Evolutionary conservation across 208 protist species (phyloP), one percentile per base, ranked within the genome.

Genomic region (Leishmania amazonensis): DNA sequence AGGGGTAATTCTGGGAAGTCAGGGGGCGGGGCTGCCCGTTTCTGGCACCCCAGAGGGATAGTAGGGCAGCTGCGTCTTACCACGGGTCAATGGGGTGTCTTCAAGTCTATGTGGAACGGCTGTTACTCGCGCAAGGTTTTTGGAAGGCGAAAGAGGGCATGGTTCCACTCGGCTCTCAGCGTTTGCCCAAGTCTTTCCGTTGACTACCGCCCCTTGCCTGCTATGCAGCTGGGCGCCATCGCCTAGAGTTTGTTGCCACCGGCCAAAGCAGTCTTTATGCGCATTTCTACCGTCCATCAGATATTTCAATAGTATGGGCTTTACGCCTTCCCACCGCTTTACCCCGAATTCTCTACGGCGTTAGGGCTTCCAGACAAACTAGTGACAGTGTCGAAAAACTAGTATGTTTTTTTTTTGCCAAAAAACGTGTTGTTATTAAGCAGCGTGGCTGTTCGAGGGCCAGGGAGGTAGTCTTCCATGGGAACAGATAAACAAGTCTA

Each of bases 361-460:
- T 21, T 9, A 1, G 0, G 9, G 51, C 15, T 4, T 6, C 51
- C 15, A 54, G 1, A 4, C 51, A 60, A 60, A 60, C 17, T 7
- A 0, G 24, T 1, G 57, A n/a, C 24, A 0, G 21, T 2, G 3
- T n/a, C 0, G 0, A 60, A 24, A 7, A 24, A 3, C 2, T 2
- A 8, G 0, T 60, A 13, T 60, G 24, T 60, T 21, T 11, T 60
- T 0, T 3, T 1, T 0, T 3, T 1, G 17, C 21, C 17, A 11
- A n/a, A 24, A 15, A n/a, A 24, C 0, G 7, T 8, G 0, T 58
- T 28, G 57, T 60, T 60, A n/a, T 11, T 0, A 60, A 31, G 24
- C 57, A 0, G 7, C 3, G 24, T 3, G 4, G 24, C 57, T 11
- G 0, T n/a, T n/a, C 21, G n/a, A 28, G 0, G 54, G 3, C 54